These are phyloP conservation scores for Pseudopyricularia cyperi DNA, from an alignment of 2,329 filamentous ascomycete genomes.

Conservation along the genomic window DNA sequence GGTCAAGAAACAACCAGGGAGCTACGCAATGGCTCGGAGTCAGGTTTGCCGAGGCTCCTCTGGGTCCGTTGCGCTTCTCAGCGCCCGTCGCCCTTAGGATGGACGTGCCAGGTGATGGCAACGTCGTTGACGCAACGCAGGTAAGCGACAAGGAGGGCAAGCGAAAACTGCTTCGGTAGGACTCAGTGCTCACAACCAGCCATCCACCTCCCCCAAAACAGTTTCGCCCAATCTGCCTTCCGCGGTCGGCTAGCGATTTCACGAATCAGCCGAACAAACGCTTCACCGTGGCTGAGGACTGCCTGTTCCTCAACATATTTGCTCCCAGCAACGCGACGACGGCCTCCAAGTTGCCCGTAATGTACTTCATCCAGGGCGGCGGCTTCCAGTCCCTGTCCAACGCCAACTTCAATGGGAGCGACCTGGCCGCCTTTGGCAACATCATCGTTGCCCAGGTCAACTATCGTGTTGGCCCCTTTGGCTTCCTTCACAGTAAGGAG, in stretches of 20 bases:
- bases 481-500: constrained; percentile 53
- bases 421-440: constrained; percentile 32
- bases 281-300: constrained; percentile 43
- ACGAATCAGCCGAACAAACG: constrained; percentile 11
- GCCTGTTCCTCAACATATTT: constrained; percentile 54
- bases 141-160: constrained; percentile 19
- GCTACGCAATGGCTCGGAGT: constrained; percentile 63
- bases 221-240: constrained; percentile 15
- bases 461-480: constrained; percentile 63
- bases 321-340: constrained; percentile 40
- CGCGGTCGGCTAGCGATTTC: constrained; percentile 10
- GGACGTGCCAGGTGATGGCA: constrained; percentile 16
- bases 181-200: background rate
- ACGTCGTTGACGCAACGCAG: constrained; percentile 33
- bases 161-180: background rate
- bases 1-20: constrained; percentile 37
- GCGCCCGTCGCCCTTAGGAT: constrained; percentile 48
- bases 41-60: constrained; percentile 57
- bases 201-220: constrained; percentile 3
- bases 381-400: constrained; percentile 33
- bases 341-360: constrained; percentile 24
- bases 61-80: constrained; percentile 52
- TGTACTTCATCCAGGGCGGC: constrained; percentile 31
- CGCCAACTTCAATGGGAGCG: constrained; percentile 42
- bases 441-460: constrained; percentile 57